Percentiles rank a stretch among this genome's conserved stretches.
These are phyloP conservation scores for Dothistroma septosporum DNA, from an alignment of 2,329 filamentous ascomycete genomes.

Conservation along the genomic window DNA sequence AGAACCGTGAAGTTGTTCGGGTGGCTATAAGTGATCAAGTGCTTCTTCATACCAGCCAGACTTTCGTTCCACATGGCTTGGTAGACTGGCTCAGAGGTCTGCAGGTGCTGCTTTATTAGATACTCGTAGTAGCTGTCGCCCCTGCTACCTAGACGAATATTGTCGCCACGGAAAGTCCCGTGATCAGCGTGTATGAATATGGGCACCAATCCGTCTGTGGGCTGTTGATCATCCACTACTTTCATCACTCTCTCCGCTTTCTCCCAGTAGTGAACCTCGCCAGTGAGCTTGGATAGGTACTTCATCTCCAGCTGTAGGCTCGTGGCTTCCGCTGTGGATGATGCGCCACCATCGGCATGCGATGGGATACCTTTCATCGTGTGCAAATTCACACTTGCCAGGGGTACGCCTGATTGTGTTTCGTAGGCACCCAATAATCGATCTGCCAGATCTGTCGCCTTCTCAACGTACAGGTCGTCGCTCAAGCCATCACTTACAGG, in stretches of 20 bases:
- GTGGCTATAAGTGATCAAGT: slow-evolving; percentile 84
- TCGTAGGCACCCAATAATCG: slow-evolving; percentile 84
- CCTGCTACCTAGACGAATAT: slow-evolving; percentile 87
- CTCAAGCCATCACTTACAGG: slow-evolving; percentile 69
- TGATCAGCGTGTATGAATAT: slow-evolving; percentile 81
- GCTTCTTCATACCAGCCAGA: slow-evolving; percentile 78
- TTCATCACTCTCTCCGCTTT: slow-evolving; percentile 88
- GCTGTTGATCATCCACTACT: slow-evolving; percentile 76
- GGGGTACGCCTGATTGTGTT: slow-evolving; percentile 79
- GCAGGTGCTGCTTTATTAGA: slow-evolving; percentile 95
- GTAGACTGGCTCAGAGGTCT: slow-evolving; percentile 87
- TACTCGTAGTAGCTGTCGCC: slow-evolving; percentile 99
- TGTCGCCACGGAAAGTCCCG: slow-evolving; percentile 74
- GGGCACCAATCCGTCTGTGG: slow-evolving; percentile 77
- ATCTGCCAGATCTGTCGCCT: slow-evolving; percentile 88
- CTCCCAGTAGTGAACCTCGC: slow-evolving; percentile 89
- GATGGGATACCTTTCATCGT: slow-evolving; percentile 72
- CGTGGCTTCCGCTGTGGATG: slow-evolving; percentile 89
- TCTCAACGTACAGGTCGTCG: slow-evolving; percentile 92
- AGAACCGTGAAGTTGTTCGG: slow-evolving; percentile 80
- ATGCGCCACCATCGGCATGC: slow-evolving; percentile 79
- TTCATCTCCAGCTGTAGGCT: slow-evolving; percentile 95
- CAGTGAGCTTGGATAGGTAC: slow-evolving; percentile 90
- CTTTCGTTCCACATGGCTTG: slow-evolving; percentile 89
- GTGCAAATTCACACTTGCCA: slow-evolving; percentile 82